Conservation (phyloP, 441 rosid species). For the Rhodomyrtus psidioides region DNA sequence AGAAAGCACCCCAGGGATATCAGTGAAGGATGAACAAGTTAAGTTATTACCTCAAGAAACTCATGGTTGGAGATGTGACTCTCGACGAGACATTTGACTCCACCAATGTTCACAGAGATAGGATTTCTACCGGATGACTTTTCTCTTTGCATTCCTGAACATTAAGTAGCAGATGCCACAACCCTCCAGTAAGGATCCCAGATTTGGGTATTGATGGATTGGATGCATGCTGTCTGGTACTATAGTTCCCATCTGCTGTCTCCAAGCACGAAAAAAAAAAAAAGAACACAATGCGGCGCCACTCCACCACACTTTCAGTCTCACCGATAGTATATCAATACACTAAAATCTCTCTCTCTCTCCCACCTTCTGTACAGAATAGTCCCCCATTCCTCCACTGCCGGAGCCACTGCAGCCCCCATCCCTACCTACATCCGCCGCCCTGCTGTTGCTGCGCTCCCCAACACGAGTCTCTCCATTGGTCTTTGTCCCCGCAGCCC, state of each 20-base stretch:
- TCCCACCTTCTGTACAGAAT: not conserved
- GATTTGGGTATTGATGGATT: not conserved
- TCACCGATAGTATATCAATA: not conserved
- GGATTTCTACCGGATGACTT: slow-evolving; percentile 22
- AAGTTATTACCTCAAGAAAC: slow-evolving; percentile 61
- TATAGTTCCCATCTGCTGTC: not conserved
- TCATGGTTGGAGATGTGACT: slow-evolving; percentile 78
- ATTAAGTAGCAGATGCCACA: not conserved
- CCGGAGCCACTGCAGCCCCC: not conserved
- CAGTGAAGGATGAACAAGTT: not conserved
- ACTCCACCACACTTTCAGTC: not conserved
- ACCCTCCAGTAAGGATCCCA: not conserved
- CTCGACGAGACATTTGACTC: slow-evolving; percentile 50
- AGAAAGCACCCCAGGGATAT: not conserved
- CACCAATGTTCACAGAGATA: slow-evolving; percentile 52
- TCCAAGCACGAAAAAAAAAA: not conserved
- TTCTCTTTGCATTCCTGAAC: slow-evolving; percentile 28
- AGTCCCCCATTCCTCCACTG: not conserved
- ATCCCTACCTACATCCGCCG: not conserved
- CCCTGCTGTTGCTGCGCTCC: not conserved
- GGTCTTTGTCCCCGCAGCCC: not conserved
- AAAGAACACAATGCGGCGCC: no score
- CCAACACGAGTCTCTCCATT: not conserved
- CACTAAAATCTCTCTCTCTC: not conserved
- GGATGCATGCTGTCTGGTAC: not conserved